Evolutionary conservation across 2,329 filamentous ascomycete genomes (phyloP).

Genomic region (Diaporthe sp.): DNA sequence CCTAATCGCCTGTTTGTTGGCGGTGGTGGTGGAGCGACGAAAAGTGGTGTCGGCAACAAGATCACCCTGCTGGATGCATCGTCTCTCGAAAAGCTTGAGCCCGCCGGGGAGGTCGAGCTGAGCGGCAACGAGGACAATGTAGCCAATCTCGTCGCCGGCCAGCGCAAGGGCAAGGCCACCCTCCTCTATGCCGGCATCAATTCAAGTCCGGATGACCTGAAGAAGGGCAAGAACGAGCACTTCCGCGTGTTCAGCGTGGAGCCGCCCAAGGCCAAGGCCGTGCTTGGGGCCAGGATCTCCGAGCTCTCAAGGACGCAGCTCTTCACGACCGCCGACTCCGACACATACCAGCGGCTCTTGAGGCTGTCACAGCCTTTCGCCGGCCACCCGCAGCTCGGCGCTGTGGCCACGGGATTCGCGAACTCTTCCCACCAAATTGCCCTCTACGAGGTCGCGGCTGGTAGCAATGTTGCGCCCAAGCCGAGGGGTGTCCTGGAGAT

Average conservation of each 20-base stretch:
- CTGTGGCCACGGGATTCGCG: constrained; percentile 83
- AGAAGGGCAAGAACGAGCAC: constrained; percentile 85
- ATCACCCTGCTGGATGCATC: constrained; percentile 84
- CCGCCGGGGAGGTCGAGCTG: constrained; percentile 81
- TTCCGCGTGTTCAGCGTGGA: constrained; percentile 81
- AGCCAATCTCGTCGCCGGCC: constrained; percentile 82
- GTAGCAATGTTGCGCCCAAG: constrained; percentile 66
- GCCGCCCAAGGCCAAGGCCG: constrained; percentile 50
- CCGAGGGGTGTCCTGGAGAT: constrained; percentile 65
- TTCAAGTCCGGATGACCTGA: constrained; percentile 79
- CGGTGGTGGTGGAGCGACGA: constrained; percentile 87
- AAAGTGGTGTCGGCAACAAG: constrained; percentile 87
- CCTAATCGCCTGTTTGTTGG: constrained; percentile 83
- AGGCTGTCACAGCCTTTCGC: constrained; percentile 66
- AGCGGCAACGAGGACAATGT: constrained; percentile 91
- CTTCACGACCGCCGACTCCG: constrained; percentile 66
- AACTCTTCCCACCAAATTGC: constrained; percentile 80
- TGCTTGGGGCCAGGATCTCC: constrained; percentile 57
- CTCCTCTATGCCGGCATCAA: constrained; percentile 85
- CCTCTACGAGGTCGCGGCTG: constrained; percentile 77
- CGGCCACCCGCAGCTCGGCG: constrained; percentile 76
- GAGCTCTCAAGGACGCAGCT: constrained; percentile 68
- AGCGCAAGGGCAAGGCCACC: constrained; percentile 67
- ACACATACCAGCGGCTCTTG: constrained; percentile 72
- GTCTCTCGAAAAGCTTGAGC: constrained; percentile 72